phyloP scores from a whole-genome alignment of 306 rosid genomes.

The Sindora glabra region DNA sequence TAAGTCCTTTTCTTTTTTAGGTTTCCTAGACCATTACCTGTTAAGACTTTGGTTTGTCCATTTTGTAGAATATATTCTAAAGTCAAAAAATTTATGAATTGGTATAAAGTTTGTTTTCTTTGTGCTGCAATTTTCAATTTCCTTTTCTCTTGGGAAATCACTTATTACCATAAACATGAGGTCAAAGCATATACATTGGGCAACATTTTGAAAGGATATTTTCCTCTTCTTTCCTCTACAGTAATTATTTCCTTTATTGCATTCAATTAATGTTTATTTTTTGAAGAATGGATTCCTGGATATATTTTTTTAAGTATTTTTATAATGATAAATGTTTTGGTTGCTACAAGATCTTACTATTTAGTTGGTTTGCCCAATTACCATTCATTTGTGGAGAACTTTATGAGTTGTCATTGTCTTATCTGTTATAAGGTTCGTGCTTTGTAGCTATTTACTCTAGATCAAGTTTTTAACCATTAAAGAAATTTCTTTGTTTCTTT shows the following conservation, averaged over 20 bases:
- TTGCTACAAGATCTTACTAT: slow-evolving; percentile 78
- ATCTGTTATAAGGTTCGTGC: slow-evolving; percentile 85
- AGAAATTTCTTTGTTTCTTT: not conserved
- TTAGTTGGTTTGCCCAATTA: slow-evolving; percentile 55
- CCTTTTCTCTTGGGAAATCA: too few species aligned
- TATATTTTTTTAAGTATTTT: not conserved
- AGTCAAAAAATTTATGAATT: too few species aligned
- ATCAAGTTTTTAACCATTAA: slow-evolving; percentile 1
- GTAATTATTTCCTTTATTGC: not conserved
- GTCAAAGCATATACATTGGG: too few species aligned
- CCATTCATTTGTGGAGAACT: slow-evolving; percentile 87
- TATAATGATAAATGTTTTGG: slow-evolving; percentile 2
- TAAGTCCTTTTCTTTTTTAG: too few species aligned
- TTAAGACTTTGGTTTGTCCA: too few species aligned
- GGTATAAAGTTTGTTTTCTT: too few species aligned
- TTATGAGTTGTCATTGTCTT: slow-evolving; percentile 94
- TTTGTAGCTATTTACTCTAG: not conserved
- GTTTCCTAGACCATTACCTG: too few species aligned
- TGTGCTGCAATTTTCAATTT: too few species aligned
- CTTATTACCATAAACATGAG: too few species aligned
- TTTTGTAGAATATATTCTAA: too few species aligned
- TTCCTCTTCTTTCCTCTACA: not conserved
- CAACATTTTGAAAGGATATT: not conserved
- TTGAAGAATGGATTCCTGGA: not conserved
- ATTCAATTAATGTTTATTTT: not conserved